Conservation (phyloP, 1,139 yeast species). For the Candida tetrigidarum region DNA sequence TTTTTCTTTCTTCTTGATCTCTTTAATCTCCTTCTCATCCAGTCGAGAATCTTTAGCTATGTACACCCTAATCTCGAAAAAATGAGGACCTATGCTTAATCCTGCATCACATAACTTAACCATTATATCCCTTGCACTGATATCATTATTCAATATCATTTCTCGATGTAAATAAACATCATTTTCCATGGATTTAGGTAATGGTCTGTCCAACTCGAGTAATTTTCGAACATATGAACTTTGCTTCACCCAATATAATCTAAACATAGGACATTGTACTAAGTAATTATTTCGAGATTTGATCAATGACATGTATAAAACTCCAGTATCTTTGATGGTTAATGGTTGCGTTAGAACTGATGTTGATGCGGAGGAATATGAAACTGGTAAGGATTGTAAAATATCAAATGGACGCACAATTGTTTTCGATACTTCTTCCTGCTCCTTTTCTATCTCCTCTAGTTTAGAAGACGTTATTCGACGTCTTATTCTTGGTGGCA, state of each 20-base stretch:
- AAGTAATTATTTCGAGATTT: slow-evolving; percentile 78
- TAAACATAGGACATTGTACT: slow-evolving; percentile 70
- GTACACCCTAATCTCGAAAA: slow-evolving; percentile 74
- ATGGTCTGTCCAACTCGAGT: slow-evolving; percentile 37
- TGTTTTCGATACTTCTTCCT: slow-evolving; percentile 43
- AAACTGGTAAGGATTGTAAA: slow-evolving; percentile 72
- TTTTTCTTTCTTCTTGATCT: slow-evolving; percentile 33
- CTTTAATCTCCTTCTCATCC: slow-evolving; percentile 37
- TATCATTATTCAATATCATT: slow-evolving; percentile 49
- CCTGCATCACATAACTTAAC: slow-evolving; percentile 81
- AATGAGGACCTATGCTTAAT: slow-evolving; percentile 81
- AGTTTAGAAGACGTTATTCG: slow-evolving; percentile 51
- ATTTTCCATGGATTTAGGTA: slow-evolving; percentile 31
- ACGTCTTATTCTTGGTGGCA: slow-evolving; percentile 52
- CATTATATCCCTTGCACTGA: slow-evolving; percentile 83
- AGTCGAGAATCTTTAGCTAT: slow-evolving; percentile 76
- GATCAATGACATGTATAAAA: slow-evolving; percentile 70
- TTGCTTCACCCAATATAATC: slow-evolving; percentile 78
- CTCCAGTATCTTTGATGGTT: slow-evolving; percentile 73
- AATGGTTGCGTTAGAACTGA: slow-evolving; percentile 64
- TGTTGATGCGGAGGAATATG: slow-evolving; percentile 52
- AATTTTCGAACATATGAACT: slow-evolving; percentile 48
- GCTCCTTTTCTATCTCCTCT: slow-evolving; percentile 53
- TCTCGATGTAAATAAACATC: slow-evolving; percentile 28
- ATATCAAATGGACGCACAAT: slow-evolving; percentile 69